Evolutionary conservation across 208 protist genomes (phyloP), one percentile per base, ranked within the genome.

Genomic region (Blechomonas ayalai): DNA sequence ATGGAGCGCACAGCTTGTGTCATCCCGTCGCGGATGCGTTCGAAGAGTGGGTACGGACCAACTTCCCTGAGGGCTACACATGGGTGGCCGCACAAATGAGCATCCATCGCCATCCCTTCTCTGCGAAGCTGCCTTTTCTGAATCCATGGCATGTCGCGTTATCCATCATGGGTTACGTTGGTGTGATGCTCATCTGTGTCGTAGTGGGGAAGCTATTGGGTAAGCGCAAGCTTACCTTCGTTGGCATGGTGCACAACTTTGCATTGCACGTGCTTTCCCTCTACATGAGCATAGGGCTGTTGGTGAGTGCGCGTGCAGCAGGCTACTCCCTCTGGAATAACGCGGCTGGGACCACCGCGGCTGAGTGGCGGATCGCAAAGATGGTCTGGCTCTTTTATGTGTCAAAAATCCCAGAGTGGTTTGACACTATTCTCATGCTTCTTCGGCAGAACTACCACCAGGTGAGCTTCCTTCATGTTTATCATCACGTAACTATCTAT

Each of bases 401-500:
- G 15, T 82, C 70, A 37, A 90, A 90, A 60, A 52, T 87, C 24
- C 59, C 71, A 12, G 82, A 90, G 40, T 90, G 73, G 68, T 58
- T 76, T 6, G 82, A 86, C 58, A 90, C 82, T 13, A 62, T 83
- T 20, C 52, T 87, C 16, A 81, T 90, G 69, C 38, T 80, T 20
- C 49, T 87, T 12, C 80, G 85, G 59, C 61, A 86, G 36, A 87
- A 86, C 61, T 77, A 77, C 34, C 78, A 51, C 36, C 81, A 90
- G 43, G 71, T 90, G 6, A 73, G 58, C 39, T 87, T 87, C 45
- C 71, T 90, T 8, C 82, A 90, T 56, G 49, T 90, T 8, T 90
- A 87, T 47, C 82, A 87, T 62, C 82, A 90, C 52, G 39, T 64
- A n/a, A 73, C 77, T 8, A 73, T 90, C 36, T 85, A 72, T 50